phyloP scores from a whole-genome alignment of 225 moss, liverwort and hornwort genomes.

The Straminergon stramineum region DNA sequence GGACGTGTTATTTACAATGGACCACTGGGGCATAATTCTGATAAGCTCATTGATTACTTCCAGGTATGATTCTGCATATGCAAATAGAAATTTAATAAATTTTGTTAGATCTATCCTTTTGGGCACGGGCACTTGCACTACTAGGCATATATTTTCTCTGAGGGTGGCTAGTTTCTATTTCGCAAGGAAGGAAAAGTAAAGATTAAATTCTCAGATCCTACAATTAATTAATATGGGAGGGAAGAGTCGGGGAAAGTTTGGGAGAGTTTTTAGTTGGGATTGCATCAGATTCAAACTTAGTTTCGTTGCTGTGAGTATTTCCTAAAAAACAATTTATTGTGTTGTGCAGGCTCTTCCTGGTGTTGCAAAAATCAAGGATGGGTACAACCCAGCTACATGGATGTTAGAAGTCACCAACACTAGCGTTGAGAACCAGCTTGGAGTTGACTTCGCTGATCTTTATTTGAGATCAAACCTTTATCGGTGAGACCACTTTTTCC shows the following conservation, averaged over 20 bases:
- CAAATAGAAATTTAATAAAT: neutral
- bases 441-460: slow-evolving; percentile 45
- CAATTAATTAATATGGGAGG: neutral
- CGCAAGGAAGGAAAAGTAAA: neutral
- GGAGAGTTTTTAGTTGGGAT: neutral
- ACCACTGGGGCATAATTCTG: slow-evolving; percentile 33
- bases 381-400: slow-evolving; percentile 53
- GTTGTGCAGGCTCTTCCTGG: slow-evolving; percentile 22
- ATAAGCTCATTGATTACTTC: slow-evolving; percentile 39
- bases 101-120: too few species aligned
- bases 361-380: slow-evolving; percentile 31
- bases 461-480: slow-evolving; percentile 21
- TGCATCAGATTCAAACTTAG: neutral
- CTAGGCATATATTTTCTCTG: neutral
- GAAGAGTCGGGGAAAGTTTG: neutral
- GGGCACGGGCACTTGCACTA: neutral
- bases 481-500: neutral
- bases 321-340: neutral
- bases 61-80: neutral
- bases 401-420: slow-evolving; percentile 43
- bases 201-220: neutral
- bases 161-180: neutral
- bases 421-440: slow-evolving; percentile 12
- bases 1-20: slow-evolving; percentile 46
- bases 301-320: neutral